Evolutionary conservation across 257 asterid species (phyloP), one percentile per base, ranked within the genome.

Genomic region (Solanum bukasovii): DNA sequence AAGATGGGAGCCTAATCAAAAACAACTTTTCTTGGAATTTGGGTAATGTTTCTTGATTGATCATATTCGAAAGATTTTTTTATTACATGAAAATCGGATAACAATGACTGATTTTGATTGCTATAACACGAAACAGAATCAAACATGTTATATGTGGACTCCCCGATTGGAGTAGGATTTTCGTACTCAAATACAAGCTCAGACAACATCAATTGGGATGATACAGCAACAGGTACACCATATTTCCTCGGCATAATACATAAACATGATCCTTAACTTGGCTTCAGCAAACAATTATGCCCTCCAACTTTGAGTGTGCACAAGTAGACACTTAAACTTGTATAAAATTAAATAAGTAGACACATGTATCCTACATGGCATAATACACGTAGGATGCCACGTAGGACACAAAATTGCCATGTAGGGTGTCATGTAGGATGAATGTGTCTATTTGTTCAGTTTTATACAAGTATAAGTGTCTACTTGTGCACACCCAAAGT

Each of bases 141-240:
- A 3, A 90, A 90, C 88, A 84, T 90, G 92, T 46, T 90, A 63
- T 87, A 90, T 2, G 85, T 88, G 84, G 90, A 90, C 35, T 88
- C 88, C 25, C 92, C 92, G 0, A 88, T 90, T 56, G 90, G 92
- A 9, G 90, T 86, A 83, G 92, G 92, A 82, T 90, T 90, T 87
- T 90, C 88, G 5, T 88, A 86, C 88, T 86, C 90, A 37, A 90
- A 88, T 6, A 90, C 90, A 38, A 88, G 89, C 42, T 90, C 89
- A 73, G 88, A 88, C 82, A 31, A 88, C 87, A 77, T 25, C 40
- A 38, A 33, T 2, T 88, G 92, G 90, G 83, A 67, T 67, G 89
- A 88, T 40, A 25, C 85, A 9, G 65, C 67, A 46, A 86, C 89
- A 25, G 89, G 90, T 88, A 87, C 7, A 65, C 33, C 44, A 44